Evolutionary conservation across 164 flowering plant species (phyloP).

Genomic region (Warburgia ugandensis): DNA sequence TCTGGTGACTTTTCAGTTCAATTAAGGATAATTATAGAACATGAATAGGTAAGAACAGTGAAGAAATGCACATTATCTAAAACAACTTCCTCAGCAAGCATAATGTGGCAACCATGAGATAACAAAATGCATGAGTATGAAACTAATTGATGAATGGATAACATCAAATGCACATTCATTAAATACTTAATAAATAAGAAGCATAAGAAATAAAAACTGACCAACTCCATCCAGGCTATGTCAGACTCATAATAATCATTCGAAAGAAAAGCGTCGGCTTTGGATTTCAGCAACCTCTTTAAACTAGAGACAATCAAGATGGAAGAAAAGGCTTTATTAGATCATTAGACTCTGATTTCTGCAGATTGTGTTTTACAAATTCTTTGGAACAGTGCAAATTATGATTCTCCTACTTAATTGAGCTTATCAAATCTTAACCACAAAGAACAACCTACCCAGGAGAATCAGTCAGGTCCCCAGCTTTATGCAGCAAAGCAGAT

Average conservation of each 20-base stretch:
- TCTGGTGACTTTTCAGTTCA: too few species aligned
- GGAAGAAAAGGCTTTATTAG: slow-evolving; percentile 3
- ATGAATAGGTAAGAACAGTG: too few species aligned
- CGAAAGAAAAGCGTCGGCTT: slow-evolving; percentile 86
- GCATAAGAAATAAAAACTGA: slow-evolving; percentile 28
- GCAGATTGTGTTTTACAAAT: neutral
- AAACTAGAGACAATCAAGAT: slow-evolving; percentile 40
- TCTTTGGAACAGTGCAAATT: too few species aligned
- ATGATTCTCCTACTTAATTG: neutral
- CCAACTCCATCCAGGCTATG: slow-evolving; percentile 98
- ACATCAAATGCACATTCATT: neutral
- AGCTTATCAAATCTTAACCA: neutral
- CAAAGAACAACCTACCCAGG: slow-evolving; percentile 38
- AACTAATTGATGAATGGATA: neutral
- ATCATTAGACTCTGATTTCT: too few species aligned
- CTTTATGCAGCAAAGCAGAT: slow-evolving; percentile 72
- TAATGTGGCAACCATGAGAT: too few species aligned
- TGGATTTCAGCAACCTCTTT: slow-evolving; percentile 70
- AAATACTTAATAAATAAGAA: neutral
- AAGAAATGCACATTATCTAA: too few species aligned
- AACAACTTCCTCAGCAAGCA: too few species aligned
- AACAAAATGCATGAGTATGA: too few species aligned
- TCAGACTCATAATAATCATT: slow-evolving; percentile 95
- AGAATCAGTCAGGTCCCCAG: slow-evolving; percentile 63
- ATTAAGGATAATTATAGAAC: too few species aligned